Percentiles rank a stretch among this genome's conserved stretches.
phyloP scores from a whole-genome alignment of 176 grass and related monocot species.

The maize (Zea mays) region DNA sequence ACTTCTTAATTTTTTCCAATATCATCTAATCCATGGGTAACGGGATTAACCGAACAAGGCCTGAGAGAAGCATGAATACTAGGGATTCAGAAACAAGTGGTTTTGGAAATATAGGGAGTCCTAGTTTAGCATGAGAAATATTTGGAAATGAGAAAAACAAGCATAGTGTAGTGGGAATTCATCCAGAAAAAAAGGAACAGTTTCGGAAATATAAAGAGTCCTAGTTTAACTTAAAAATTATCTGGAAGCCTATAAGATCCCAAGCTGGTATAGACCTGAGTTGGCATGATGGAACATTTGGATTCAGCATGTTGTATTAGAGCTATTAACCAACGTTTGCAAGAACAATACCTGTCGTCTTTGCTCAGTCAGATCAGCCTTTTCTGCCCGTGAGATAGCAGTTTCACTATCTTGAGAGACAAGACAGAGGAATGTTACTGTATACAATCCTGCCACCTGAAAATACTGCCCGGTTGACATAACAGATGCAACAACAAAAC shows the following conservation, averaged over 20 bases:
- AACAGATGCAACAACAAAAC: slow-evolving; percentile 10
- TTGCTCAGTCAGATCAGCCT: slow-evolving; percentile 41
- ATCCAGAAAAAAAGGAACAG: neutral
- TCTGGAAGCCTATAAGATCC: slow-evolving; percentile 2
- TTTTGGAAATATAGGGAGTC: too few species aligned
- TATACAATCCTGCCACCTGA: slow-evolving; percentile 61
- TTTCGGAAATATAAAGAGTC: neutral
- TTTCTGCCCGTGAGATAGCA: slow-evolving; percentile 60
- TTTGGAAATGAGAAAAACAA: too few species aligned
- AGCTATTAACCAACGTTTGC: neutral
- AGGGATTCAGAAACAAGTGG: neutral
- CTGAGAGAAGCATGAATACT: neutral
- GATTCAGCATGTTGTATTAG: neutral
- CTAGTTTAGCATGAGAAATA: too few species aligned
- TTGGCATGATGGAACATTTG: neutral
- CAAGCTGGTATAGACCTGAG: neutral
- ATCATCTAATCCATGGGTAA: too few species aligned
- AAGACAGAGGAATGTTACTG: slow-evolving; percentile 55
- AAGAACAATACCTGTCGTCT: slow-evolving; percentile 41
- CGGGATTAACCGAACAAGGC: too few species aligned
- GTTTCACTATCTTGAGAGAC: slow-evolving; percentile 38
- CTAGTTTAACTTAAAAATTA: neutral
- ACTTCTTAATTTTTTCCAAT: too few species aligned
- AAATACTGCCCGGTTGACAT: slow-evolving; percentile 50
- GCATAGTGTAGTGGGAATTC: too few species aligned